Base-by-base conservation (phyloP, 2,329 filamentous ascomycete species). In the Amauroascus verrucosus region DNA sequence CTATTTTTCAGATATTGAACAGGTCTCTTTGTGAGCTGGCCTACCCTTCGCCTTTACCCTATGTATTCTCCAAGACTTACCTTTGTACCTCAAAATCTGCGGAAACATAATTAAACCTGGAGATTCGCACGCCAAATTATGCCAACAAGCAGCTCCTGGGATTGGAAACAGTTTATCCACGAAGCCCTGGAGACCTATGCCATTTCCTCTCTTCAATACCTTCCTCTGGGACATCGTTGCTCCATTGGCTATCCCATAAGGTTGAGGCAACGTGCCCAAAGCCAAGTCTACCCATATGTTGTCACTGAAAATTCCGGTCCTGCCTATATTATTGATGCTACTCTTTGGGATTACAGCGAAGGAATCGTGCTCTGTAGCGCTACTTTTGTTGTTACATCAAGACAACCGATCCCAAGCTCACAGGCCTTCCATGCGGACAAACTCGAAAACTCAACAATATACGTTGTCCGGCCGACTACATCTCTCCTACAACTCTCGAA, bases 351-450 rank as follows among this genome's bases (percentile, higher is more conserved):
- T 33, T 53, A 16, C 20, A 52, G n/a, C n/a, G 48, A 44, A 16
- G 28, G 32, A 13, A 28, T 35, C 28, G 30, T 30, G 28, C 44
- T 57, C 11, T 45, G 30, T 20, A 41, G 28, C 32, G 45, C 53
- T n/a, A 51, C 47, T 2, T 59, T 59, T 38, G 48, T 59, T 7
- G 48, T 54, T 20, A 53, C 57, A 13, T 56, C 37, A 22, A 40
- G 48, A 44, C 35, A 48, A 16, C 55, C 57, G 1, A 16, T 9
- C 9, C 22, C 26, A 11, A 18, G 22, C 3, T 4, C 43, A 5
- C 18, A 53, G 40, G 18, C 13, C 6, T 57, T 51, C 30, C 18
- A n/a, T 6, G 44, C 51, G 11, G 46, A 54, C 14, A 55, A 54
- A 51, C 45, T 54, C 22, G 22, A 33, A 4, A 48, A 43, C 6